These are phyloP conservation scores for Diplodia scrobiculata DNA, from an alignment of 2,329 filamentous ascomycete genomes.

Conservation along the genomic window DNA sequence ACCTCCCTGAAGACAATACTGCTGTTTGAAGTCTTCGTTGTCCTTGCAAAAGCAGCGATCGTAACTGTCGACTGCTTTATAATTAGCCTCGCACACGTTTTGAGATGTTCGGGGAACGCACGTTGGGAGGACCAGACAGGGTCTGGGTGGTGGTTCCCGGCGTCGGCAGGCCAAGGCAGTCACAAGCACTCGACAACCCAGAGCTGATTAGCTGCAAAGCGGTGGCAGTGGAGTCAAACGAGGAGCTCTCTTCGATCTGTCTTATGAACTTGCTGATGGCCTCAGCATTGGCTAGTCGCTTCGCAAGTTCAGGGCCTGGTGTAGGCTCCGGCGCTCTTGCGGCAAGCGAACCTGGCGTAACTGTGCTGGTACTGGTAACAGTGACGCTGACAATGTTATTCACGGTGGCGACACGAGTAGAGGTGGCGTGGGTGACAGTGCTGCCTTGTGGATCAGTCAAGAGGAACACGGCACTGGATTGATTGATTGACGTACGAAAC, in stretches of 20 bases:
- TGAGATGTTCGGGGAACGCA: constrained; percentile 30
- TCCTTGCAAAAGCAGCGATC: constrained; percentile 23
- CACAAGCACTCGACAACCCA: constrained; percentile 39
- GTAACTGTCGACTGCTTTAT: constrained; percentile 12
- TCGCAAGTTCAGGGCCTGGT: constrained; percentile 31
- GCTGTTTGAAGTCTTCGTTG: constrained; percentile 29
- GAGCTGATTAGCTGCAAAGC: constrained; percentile 33
- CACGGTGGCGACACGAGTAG: constrained; percentile 32
- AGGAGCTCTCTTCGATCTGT: constrained; percentile 13
- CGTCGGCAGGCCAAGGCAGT: constrained; percentile 39
- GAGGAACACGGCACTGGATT: background rate
- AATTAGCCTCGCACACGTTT: constrained; percentile 3
- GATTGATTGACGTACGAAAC: constrained; percentile 33
- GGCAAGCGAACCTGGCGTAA: constrained; percentile 30
- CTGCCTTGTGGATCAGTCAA: constrained; percentile 31
- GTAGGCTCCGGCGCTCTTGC: constrained; percentile 20
- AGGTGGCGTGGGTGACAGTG: constrained; percentile 34
- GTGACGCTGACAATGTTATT: constrained; percentile 36
- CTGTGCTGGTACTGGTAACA: constrained; percentile 34
- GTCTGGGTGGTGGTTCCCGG: constrained; percentile 37
- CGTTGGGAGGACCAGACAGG: constrained; percentile 35
- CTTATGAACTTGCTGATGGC: constrained; percentile 35
- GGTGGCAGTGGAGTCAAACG: constrained; percentile 30
- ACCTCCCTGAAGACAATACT: constrained; percentile 33
- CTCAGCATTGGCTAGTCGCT: constrained; percentile 32